These are phyloP conservation scores for Zymoseptoria ardabiliae DNA, from an alignment of 2,329 filamentous ascomycete species.

Conservation along the genomic window DNA sequence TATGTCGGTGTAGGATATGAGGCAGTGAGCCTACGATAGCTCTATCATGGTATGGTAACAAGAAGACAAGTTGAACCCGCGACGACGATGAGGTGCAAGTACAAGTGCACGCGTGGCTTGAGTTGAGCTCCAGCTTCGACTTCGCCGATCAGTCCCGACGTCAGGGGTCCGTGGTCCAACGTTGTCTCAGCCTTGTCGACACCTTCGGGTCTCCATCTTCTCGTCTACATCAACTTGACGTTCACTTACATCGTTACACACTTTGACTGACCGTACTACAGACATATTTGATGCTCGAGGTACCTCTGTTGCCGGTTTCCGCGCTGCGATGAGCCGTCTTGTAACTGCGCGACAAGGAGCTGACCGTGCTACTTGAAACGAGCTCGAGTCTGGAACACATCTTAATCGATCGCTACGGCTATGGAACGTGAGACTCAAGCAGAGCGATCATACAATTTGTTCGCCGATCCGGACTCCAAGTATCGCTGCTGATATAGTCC, in stretches of 20 bases:
- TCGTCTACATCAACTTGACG: background rate
- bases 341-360: background rate
- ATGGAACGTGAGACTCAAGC: background rate
- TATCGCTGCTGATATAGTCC: background rate
- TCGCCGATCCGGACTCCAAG: too few species aligned
- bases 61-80: background rate
- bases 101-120: background rate
- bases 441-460: background rate
- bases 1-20: background rate
- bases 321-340: background rate
- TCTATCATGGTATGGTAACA: too few species aligned
- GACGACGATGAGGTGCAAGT: background rate
- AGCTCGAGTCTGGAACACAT: background rate
- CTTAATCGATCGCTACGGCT: background rate
- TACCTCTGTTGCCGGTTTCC: background rate
- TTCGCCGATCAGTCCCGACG: background rate
- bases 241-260: background rate
- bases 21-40: background rate
- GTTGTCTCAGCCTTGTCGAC: background rate
- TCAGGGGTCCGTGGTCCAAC: background rate
- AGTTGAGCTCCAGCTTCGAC: background rate
- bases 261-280: background rate
- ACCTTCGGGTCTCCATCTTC: background rate
- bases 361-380: background rate
- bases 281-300: background rate